Percentiles rank a stretch among this genome's conserved stretches.
These are phyloP conservation scores for Calonectria hongkongensis DNA, from an alignment of 2,329 filamentous ascomycete species.

Conservation along the genomic window DNA sequence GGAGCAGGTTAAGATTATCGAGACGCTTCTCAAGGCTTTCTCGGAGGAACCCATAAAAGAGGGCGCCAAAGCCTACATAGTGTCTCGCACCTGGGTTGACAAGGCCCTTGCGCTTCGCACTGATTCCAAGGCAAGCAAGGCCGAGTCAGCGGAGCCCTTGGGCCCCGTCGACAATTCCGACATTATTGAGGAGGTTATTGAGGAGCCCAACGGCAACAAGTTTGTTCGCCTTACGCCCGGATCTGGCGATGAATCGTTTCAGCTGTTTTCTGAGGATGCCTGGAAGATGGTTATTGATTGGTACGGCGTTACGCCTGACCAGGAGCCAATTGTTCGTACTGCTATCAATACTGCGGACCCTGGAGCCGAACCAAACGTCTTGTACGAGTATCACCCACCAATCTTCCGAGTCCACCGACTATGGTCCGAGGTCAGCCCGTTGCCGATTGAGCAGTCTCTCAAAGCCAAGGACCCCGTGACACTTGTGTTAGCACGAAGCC, in stretches of 20 bases:
- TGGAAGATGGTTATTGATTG: conserved; percentile 88
- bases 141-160: conserved; percentile 76
- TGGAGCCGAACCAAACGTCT: conserved; percentile 76
- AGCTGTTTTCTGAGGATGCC: conserved; percentile 84
- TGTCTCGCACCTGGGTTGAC: conserved; percentile 87
- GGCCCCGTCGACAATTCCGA: conserved; percentile 92
- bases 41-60: conserved; percentile 76
- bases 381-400: conserved; percentile 90
- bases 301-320: conserved; percentile 85
- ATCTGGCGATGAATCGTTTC: conserved; percentile 81
- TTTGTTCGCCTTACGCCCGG: conserved; percentile 86
- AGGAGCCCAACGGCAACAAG: conserved; percentile 68
- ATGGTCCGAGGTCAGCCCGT: conserved; percentile 75
- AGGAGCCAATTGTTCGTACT: conserved; percentile 82
- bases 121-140: conserved; percentile 72
- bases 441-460: conserved; percentile 74
- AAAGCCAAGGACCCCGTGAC: conserved; percentile 78
- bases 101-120: conserved; percentile 81
- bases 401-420: conserved; percentile 90
- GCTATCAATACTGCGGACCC: conserved; percentile 85
- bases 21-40: conserved; percentile 74
- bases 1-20: conserved; percentile 84
- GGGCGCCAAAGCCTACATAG: conserved; percentile 84
- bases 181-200: conserved; percentile 79
- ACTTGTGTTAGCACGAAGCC: conserved; percentile 81